Conservation (phyloP, 352 stramenopile genomes). For the Globisporangium nunn region DNA sequence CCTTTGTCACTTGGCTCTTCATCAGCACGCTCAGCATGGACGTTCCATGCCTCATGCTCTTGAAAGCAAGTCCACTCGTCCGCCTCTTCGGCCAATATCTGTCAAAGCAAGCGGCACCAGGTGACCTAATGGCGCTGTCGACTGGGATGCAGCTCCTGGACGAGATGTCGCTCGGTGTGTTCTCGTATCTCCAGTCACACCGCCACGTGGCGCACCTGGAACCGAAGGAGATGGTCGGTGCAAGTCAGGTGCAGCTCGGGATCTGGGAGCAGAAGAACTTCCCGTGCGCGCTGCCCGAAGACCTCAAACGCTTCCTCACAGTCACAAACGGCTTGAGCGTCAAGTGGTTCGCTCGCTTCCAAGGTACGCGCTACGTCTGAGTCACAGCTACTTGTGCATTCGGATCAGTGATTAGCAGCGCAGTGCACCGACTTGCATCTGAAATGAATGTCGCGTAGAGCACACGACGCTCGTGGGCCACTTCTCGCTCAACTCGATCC, state of each 20-base stretch:
- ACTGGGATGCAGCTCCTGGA: conserved; percentile 22
- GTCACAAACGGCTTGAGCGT: conserved; percentile 62
- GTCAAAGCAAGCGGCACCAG: too few relatives aligned
- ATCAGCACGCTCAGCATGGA: too few relatives aligned
- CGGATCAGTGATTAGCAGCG: too few relatives aligned
- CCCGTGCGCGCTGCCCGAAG: conserved; percentile 41
- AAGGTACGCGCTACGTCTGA: conserved; percentile 15
- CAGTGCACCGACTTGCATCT: too few relatives aligned
- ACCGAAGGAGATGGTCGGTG: conserved; percentile 39
- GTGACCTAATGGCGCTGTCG: conserved; percentile 1
- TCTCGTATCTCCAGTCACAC: conserved; percentile 61
- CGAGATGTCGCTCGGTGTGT: conserved; percentile 61
- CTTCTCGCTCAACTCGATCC: conserved; percentile 53
- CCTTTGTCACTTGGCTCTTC: too few relatives aligned
- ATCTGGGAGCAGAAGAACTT: conserved; percentile 76
- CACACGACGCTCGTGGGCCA: conserved; percentile 48
- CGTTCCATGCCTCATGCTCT: too few relatives aligned
- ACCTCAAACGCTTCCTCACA: conserved; percentile 63
- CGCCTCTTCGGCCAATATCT: too few relatives aligned
- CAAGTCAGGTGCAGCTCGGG: conserved; percentile 35
- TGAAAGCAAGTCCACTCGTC: too few relatives aligned
- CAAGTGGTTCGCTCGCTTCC: conserved; percentile 64
- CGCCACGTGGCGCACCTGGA: conserved; percentile 45
- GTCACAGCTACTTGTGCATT: neutral
- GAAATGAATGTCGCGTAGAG: conserved; percentile 12